Conservation (phyloP, 2,329 filamentous ascomycete genomes). For the Rhynchosporium secalis region DNA sequence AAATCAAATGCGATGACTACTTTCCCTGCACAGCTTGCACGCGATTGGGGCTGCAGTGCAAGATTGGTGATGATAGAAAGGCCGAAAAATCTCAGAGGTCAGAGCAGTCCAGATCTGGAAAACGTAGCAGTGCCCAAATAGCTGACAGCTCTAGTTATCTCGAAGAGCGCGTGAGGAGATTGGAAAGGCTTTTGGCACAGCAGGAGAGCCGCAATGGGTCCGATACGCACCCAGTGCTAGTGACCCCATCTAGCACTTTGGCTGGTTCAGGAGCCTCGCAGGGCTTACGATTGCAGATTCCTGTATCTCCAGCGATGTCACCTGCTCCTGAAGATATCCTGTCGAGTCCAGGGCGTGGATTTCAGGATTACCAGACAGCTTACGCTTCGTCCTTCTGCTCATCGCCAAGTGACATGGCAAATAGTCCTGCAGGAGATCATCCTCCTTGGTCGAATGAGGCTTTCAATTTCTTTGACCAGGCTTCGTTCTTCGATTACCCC, state of each 20-base stretch:
- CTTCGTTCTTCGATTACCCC: neutral
- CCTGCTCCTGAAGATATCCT: neutral
- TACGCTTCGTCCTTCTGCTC: slow-evolving; percentile 5
- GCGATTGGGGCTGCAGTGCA: slow-evolving; percentile 7
- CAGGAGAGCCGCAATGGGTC: slow-evolving; percentile 3
- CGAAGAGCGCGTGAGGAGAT: slow-evolving; percentile 12
- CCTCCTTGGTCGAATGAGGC: slow-evolving; percentile 4
- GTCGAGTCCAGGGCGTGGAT: neutral
- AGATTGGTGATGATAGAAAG: slow-evolving; percentile 6
- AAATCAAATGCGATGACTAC: slow-evolving; percentile 13
- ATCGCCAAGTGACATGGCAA: slow-evolving; percentile 7
- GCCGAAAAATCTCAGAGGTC: slow-evolving; percentile 9
- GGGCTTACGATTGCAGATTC: slow-evolving; percentile 8
- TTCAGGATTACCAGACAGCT: neutral
- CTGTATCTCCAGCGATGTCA: slow-evolving; percentile 2
- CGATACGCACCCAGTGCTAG: neutral
- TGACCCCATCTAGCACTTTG: neutral
- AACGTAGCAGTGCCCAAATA: neutral
- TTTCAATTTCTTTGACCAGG: neutral
- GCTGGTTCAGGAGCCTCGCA: neutral
- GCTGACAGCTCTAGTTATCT: slow-evolving; percentile 4
- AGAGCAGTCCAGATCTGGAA: neutral
- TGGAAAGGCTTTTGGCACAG: slow-evolving; percentile 15
- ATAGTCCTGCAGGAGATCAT: slow-evolving; percentile 2
- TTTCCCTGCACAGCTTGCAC: slow-evolving; percentile 13